phyloP scores from a whole-genome alignment of 2,329 filamentous ascomycete genomes.

The Penicillium brevicompactum region DNA sequence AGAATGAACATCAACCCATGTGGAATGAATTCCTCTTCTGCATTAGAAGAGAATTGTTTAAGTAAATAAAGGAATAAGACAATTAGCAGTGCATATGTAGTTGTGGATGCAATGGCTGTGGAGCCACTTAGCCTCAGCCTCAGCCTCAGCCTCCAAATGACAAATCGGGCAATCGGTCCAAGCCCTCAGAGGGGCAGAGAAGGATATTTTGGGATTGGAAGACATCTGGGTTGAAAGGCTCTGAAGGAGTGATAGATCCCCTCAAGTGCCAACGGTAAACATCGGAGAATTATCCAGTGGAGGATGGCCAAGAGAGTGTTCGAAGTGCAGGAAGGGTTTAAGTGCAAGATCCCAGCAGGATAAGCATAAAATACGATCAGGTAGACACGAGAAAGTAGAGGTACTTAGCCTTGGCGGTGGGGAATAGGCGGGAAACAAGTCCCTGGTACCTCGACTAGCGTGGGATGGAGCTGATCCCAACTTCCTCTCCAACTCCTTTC shows the following conservation, averaged over 20 bases:
- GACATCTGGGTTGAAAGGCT: neutral
- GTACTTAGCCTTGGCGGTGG: constrained; percentile 11
- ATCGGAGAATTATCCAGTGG: too few species aligned
- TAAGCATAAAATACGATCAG: neutral
- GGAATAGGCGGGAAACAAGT: neutral
- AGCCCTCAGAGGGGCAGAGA: neutral
- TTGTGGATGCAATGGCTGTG: neutral
- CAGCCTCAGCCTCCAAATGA: neutral
- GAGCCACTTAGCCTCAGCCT: neutral
- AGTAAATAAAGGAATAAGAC: too few species aligned
- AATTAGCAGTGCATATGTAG: neutral
- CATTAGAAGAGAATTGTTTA: neutral
- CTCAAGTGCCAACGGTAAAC: too few species aligned
- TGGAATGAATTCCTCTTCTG: too few species aligned
- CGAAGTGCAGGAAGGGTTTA: too few species aligned
- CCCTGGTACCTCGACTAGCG: constrained; percentile 10
- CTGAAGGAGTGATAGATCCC: too few species aligned
- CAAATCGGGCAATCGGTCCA: neutral
- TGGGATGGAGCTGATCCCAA: constrained; percentile 7
- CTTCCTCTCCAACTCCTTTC: neutral
- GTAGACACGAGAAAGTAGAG: neutral
- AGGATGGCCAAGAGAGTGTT: too few species aligned
- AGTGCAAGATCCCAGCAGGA: neutral
- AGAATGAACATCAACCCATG: too few species aligned
- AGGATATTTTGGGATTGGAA: neutral